phyloP scores from a whole-genome alignment of 805 yeast genomes.

The Ogataea nonfermentans region DNA sequence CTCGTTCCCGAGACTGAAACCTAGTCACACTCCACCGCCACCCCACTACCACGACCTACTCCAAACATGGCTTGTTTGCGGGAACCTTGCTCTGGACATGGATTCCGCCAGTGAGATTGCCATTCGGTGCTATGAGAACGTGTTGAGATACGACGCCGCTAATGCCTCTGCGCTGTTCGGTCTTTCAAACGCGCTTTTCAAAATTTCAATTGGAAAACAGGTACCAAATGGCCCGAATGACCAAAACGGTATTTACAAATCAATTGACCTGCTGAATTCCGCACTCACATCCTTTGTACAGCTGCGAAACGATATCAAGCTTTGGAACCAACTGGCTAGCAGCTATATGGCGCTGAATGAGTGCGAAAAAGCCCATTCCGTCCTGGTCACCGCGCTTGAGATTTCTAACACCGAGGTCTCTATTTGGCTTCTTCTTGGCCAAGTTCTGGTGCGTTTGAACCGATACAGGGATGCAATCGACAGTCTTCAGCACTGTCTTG shows the following conservation, averaged over 20 bases:
- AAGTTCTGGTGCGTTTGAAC: slow-evolving; percentile 43
- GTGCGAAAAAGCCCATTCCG: slow-evolving; percentile 49
- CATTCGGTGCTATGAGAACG: slow-evolving; percentile 42
- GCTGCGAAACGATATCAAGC: slow-evolving; percentile 37
- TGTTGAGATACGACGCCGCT: slow-evolving; percentile 41
- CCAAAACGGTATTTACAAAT: slow-evolving; percentile 28
- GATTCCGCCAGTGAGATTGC: slow-evolving; percentile 40
- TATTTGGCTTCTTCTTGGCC: slow-evolving; percentile 49
- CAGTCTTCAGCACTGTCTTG: slow-evolving; percentile 44
- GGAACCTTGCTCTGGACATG: slow-evolving; percentile 43
- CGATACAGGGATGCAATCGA: slow-evolving; percentile 46
- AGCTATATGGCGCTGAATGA: slow-evolving; percentile 47
- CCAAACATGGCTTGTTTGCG: slow-evolving; percentile 46
- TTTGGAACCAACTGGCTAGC: slow-evolving; percentile 52
- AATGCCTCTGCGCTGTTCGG: slow-evolving; percentile 43
- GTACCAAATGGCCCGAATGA: slow-evolving; percentile 24
- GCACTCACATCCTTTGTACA: slow-evolving; percentile 39
- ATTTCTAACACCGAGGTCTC: slow-evolving; percentile 35
- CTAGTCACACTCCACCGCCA: slow-evolving; percentile 2
- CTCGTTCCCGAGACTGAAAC: not conserved
- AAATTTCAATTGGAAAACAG: slow-evolving; percentile 4
- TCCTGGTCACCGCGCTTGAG: slow-evolving; percentile 23
- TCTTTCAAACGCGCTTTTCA: slow-evolving; percentile 40
- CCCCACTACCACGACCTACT: slow-evolving; percentile 6
- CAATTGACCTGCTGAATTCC: slow-evolving; percentile 41